Evolutionary conservation across 176 grass and related monocot genomes (phyloP).

Genomic region (Cymbopogon citratus): DNA sequence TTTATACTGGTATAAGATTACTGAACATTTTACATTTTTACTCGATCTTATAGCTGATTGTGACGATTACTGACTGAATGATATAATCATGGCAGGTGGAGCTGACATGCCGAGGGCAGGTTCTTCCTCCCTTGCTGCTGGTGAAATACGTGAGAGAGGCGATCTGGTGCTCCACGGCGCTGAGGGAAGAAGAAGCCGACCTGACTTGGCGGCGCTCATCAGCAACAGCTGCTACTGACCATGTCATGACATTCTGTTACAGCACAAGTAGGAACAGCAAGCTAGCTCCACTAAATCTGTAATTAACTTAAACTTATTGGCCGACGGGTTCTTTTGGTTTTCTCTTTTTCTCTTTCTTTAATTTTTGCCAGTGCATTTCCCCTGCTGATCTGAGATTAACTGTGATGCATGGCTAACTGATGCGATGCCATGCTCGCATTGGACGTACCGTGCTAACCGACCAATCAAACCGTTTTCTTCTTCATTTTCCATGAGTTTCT

Average conservation of each 20-base stretch:
- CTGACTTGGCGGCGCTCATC: neutral
- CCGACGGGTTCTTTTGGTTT: neutral
- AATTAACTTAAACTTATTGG: slow-evolving; percentile 7
- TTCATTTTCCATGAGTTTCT: neutral
- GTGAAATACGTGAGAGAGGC: slow-evolving; percentile 61
- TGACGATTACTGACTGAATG: neutral
- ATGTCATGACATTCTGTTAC: slow-evolving; percentile 76
- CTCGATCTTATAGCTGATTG: neutral
- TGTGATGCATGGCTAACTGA: neutral
- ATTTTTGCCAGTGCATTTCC: neutral
- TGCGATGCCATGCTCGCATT: neutral
- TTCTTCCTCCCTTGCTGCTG: slow-evolving; percentile 50
- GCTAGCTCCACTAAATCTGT: neutral
- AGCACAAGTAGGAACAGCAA: slow-evolving; percentile 34
- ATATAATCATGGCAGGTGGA: slow-evolving; percentile 31
- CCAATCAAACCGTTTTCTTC: neutral
- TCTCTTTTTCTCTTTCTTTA: neutral
- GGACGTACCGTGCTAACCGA: neutral
- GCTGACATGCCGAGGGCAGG: slow-evolving; percentile 74
- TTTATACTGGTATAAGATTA: neutral
- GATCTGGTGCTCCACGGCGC: slow-evolving; percentile 52
- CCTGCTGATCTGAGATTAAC: neutral
- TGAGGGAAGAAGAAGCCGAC: neutral
- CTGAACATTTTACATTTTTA: neutral
- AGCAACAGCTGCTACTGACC: slow-evolving; percentile 24